A percentile compares a stretch with the other conserved stretches of the same genome.
These are phyloP conservation scores for Pelomyxa schiedti DNA, from an alignment of 78 protist genomes.

Conservation along the genomic window DNA sequence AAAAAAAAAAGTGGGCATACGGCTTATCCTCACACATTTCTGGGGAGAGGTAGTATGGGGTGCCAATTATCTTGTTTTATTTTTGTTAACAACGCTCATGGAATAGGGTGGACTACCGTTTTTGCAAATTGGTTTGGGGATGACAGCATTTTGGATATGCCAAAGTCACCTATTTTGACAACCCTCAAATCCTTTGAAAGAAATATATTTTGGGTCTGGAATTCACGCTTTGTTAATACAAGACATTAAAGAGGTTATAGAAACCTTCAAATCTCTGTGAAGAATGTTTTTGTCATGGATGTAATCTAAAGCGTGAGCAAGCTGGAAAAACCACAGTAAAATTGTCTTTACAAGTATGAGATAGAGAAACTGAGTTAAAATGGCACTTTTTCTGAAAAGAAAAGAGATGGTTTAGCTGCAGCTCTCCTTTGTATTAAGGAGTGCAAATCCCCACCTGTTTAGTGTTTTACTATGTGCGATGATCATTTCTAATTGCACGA, in stretches of 20 bases:
- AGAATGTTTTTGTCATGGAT: background rate
- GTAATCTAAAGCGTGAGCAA: background rate
- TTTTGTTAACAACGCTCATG: no score
- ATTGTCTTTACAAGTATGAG: no score
- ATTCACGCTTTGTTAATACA: background rate
- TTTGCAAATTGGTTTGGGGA: conserved; percentile 46
- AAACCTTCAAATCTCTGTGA: background rate
- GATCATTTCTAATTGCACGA: no score
- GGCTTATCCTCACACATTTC: conserved; percentile 74
- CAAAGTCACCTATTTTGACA: conserved; percentile 88
- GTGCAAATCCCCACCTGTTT: background rate
- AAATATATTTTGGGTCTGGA: conserved; percentile 73
- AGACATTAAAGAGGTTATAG: background rate
- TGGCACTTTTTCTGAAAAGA: background rate
- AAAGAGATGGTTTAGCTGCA: background rate
- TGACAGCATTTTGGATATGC: conserved; percentile 77
- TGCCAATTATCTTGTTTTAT: no score
- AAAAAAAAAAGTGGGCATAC: conserved; percentile 47
- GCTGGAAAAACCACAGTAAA: background rate
- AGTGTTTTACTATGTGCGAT: no score
- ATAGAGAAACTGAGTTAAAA: no score
- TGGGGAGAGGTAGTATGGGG: conserved; percentile 72
- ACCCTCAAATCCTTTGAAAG: conserved; percentile 28
- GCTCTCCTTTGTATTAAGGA: background rate
- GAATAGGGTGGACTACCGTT: conserved; percentile 71